phyloP scores from a whole-genome alignment of 768 basidiomycete genomes.

The Lentinula boryana region DNA sequence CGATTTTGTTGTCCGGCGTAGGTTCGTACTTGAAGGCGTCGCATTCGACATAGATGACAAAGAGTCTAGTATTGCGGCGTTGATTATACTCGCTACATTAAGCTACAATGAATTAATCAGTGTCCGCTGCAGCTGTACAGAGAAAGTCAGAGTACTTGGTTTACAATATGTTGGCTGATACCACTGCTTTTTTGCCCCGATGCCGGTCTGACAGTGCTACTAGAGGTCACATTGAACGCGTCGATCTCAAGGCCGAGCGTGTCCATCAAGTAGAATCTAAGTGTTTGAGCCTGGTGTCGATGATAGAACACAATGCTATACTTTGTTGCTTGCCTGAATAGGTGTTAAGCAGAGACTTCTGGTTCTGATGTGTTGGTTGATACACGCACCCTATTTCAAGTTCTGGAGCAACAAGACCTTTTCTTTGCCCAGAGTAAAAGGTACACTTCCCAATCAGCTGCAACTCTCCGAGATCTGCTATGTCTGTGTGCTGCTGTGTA shows the following conservation, averaged over 20 bases:
- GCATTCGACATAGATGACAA: conserved; percentile 1
- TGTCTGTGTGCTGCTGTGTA: neutral
- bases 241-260: conserved; percentile 22
- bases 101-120: conserved; percentile 23
- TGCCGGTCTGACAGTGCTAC: conserved; percentile 17
- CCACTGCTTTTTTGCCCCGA: conserved; percentile 14
- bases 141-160: conserved; percentile 27
- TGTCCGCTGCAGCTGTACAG: neutral
- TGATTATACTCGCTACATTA: conserved; percentile 35
- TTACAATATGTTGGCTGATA: conserved; percentile 29
- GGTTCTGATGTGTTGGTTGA: neutral
- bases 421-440: conserved; percentile 5
- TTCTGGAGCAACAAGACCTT: neutral
- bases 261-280: conserved; percentile 62
- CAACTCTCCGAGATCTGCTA: neutral
- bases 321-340: neutral
- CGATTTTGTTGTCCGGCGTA: neutral
- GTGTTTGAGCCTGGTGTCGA: conserved; percentile 44
- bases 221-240: conserved; percentile 31
- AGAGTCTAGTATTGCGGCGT: conserved; percentile 15
- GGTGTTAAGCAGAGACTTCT: neutral
- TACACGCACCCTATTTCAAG: neutral
- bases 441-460: neutral
- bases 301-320: conserved; percentile 41
- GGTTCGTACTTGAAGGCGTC: neutral